Base-by-base conservation (phyloP, 1,284 basidiomycete genomes). In the Violaceomyces palustris region DNA sequence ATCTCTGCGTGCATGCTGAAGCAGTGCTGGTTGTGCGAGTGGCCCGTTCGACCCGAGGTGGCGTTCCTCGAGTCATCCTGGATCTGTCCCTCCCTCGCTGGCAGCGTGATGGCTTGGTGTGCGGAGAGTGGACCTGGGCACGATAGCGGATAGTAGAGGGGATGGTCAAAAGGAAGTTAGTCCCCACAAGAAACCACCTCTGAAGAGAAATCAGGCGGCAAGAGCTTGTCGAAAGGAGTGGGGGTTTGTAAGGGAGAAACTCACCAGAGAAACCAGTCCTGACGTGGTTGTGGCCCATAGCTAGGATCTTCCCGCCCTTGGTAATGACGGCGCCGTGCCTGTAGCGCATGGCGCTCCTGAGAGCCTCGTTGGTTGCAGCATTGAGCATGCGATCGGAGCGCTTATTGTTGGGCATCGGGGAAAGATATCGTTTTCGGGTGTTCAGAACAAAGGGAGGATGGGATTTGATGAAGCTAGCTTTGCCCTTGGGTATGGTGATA, bases 1-100 rank as follows among this genome's bases (percentile, higher is more conserved):
- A 54, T 54, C 31, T 54, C 51, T 9, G 51, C 51, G 22, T 54
- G 51, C 51, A 54, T 54, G 31, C 46, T 49, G 21, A 54, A 54
- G 42, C 41, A 50, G 21, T 46, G 35, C 32, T 46, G 39, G 10
- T 35, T 9, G 15, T 28, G 29, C 31, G 41, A 12, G 14, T 14
- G 23, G 15, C n/a, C 14, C 25, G 11, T 21, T 21, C 22, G 10
- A 32, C 27, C 12, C 37, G 17, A 8, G 9, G 27, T 24, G 19
- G 8, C 31, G 22, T 17, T 33, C 29, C n/a, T 33, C 18, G 30
- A 2, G 30, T 12, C 14, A 25, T 32, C 14, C 8, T 25, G n/a
- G 14, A 14, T 12, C 22, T 5, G 24, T 6, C 11, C 28, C n/a
- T 23, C 35, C 3, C 31, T 18, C 5, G 18, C 14, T 1, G 48